These are phyloP conservation scores for Clathrospora elynae DNA, from an alignment of 2,329 filamentous ascomycete genomes.

Conservation along the genomic window DNA sequence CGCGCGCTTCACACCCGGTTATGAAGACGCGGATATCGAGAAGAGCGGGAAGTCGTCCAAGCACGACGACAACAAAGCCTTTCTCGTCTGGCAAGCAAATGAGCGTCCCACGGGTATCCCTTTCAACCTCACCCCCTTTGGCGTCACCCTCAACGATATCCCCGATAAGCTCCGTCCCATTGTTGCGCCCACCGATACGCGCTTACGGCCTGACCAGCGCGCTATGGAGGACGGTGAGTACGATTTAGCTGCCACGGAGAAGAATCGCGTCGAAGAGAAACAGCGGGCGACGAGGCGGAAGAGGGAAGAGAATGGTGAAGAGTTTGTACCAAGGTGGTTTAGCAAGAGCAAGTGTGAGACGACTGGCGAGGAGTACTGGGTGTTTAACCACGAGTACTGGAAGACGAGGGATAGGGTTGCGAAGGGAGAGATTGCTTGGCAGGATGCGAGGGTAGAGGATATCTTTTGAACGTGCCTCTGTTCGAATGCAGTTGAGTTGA, in stretches of 20 bases:
- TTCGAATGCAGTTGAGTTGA: too few species aligned
- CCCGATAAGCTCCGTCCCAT: slow-evolving; percentile 78
- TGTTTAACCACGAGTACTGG: slow-evolving; percentile 91
- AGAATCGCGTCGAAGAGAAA: slow-evolving; percentile 90
- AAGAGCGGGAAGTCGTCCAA: slow-evolving; percentile 51
- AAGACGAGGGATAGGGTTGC: slow-evolving; percentile 69
- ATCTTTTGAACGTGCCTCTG: slow-evolving; percentile 74
- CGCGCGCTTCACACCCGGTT: slow-evolving; percentile 88
- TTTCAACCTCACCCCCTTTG: slow-evolving; percentile 97
- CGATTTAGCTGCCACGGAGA: slow-evolving; percentile 88
- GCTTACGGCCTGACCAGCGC: slow-evolving; percentile 90
- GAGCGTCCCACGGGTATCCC: slow-evolving; percentile 80
- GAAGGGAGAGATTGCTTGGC: slow-evolving; percentile 67
- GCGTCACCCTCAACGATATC: slow-evolving; percentile 89
- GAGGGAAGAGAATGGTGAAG: slow-evolving; percentile 77
- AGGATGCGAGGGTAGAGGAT: slow-evolving; percentile 67
- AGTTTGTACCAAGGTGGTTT: slow-evolving; percentile 89
- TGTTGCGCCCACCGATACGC: slow-evolving; percentile 89
- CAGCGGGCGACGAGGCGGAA: slow-evolving; percentile 76
- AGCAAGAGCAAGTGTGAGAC: slow-evolving; percentile 70
- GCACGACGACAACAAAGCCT: slow-evolving; percentile 73
- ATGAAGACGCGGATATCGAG: slow-evolving; percentile 70
- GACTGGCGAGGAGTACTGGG: slow-evolving; percentile 90
- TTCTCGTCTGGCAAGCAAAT: slow-evolving; percentile 92
- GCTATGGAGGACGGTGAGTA: slow-evolving; percentile 99